phyloP scores from a whole-genome alignment of 371 early-diverging fungal species.

The Apophysomyces elegans region DNA sequence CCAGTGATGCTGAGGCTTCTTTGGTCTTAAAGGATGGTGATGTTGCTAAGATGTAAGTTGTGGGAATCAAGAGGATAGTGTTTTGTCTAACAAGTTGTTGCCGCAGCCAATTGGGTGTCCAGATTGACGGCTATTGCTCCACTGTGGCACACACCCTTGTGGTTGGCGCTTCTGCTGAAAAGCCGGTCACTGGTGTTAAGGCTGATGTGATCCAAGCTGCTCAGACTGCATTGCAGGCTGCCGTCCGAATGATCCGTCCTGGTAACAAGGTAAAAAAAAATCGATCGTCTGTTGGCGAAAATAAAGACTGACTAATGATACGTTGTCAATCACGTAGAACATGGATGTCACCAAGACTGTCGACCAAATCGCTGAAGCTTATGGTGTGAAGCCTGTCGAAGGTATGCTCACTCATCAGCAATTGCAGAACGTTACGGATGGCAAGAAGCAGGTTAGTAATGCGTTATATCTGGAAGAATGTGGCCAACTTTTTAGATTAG shows the following conservation, averaged over 20 bases:
- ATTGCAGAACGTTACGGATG: conserved; percentile 86
- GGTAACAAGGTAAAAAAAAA: conserved; percentile 66
- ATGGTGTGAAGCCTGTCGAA: conserved; percentile 88
- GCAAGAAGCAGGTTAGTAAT: conserved; percentile 66
- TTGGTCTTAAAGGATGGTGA: conserved; percentile 77
- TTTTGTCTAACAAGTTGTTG: conserved; percentile 1
- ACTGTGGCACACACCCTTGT: conserved; percentile 90
- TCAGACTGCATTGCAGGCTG: conserved; percentile 80
- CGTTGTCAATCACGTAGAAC: conserved; percentile 40
- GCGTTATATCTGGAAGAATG: neutral
- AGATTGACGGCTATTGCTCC: conserved; percentile 93
- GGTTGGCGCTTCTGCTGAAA: conserved; percentile 79
- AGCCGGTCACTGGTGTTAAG: conserved; percentile 83
- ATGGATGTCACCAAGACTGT: conserved; percentile 84
- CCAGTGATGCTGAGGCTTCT: conserved; percentile 63
- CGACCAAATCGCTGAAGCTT: conserved; percentile 79
- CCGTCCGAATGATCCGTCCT: conserved; percentile 86
- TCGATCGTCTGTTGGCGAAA: neutral
- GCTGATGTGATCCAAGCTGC: conserved; percentile 94
- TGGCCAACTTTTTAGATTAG: conserved; percentile 9
- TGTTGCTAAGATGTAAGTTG: conserved; percentile 84
- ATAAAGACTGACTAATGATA: neutral
- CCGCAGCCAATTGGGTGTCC: conserved; percentile 86
- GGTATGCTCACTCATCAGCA: conserved; percentile 91
- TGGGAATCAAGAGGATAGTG: neutral